Evolutionary conservation across 495 filamentous ascomycete species (phyloP), one percentile per base, ranked within the genome.

Genomic region (Niebla homalea): DNA sequence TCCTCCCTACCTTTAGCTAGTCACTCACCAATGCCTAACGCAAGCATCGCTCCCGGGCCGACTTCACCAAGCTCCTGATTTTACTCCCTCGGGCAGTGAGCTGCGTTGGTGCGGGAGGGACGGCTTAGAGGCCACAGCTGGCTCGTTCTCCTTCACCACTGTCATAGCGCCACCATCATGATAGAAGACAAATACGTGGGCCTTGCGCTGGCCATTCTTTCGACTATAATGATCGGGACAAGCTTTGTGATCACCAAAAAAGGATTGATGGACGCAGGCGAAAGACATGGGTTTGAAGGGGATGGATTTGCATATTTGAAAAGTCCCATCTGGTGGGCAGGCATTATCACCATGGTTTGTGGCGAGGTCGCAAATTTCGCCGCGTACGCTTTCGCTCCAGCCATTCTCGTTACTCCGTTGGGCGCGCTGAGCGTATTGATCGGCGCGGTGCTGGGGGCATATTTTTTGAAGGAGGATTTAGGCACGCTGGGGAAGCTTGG

Each of bases 361-460:
- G 92, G 92, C 54, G 92, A 98, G 67, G 73, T 92, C 43, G 88
- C 85, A 63, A 98, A 98, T 63, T 98, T 98, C 63, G 88, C 89
- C 22, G 92, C 92, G 50, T 98, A 98, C 64, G 92, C 92, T 1
- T 98, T 96, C 67, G 92, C 92, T 53, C 92, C 92, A 36, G 92
- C 92, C 4, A 98, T 98, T 63, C 73, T 98, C 48, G 92, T 98
- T 32, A 98, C 92, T 4, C 92, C 92, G 14, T 67, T 98, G 35
- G 92, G 92, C 36, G 92, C 92, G 37, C 70, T 98, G 50, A 87
- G 87, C 59, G 92, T 98, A 46, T 68, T 98, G 60, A 94, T 98
- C 61, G 93, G 90, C 40, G 87, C 92, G 37, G 88, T 98, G 38
- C 66, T 98, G 43, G 93, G 92, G 16, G 84, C 92, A 58, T 95